phyloP scores from a whole-genome alignment of 2,329 filamentous ascomycete species.

The Nemania sp. region DNA sequence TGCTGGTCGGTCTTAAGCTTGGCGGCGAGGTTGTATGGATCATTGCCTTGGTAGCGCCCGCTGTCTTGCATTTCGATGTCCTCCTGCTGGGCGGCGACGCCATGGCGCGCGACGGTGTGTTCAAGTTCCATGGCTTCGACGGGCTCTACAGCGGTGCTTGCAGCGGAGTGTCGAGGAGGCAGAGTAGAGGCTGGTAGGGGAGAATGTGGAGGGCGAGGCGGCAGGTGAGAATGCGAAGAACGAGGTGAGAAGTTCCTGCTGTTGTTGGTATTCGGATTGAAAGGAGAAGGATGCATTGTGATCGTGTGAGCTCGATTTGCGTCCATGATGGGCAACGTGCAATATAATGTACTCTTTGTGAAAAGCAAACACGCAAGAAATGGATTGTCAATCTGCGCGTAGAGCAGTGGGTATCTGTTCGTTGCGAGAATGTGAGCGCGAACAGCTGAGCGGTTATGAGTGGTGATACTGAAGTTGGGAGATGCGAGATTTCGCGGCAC shows the following conservation, averaged over 20 bases:
- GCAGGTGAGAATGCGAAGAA: conserved; percentile 30
- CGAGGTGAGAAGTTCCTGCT: conserved; percentile 20
- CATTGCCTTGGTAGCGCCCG: conserved; percentile 59
- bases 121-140: conserved; percentile 38
- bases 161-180: conserved; percentile 40
- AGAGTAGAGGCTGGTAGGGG: conserved; percentile 12
- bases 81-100: conserved; percentile 40
- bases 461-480: too few relatives aligned
- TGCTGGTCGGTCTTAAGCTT: conserved; percentile 78
- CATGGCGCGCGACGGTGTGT: conserved; percentile 49
- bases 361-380: not conserved
- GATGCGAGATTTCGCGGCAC: too few relatives aligned
- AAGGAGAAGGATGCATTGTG: conserved; percentile 50
- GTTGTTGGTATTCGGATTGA: conserved; percentile 31
- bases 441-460: too few relatives aligned
- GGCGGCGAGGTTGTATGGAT: conserved; percentile 79
- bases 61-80: conserved; percentile 51
- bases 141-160: conserved; percentile 52
- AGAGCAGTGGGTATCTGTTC: too few relatives aligned
- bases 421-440: too few relatives aligned
- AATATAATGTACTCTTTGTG: not conserved
- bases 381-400: too few relatives aligned
- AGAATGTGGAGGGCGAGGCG: conserved; percentile 13
- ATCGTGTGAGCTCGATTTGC: conserved; percentile 47
- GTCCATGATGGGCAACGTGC: conserved; percentile 40